phyloP scores from a whole-genome alignment of 163 green algal genomes.

The Scenedesmus sp. region DNA sequence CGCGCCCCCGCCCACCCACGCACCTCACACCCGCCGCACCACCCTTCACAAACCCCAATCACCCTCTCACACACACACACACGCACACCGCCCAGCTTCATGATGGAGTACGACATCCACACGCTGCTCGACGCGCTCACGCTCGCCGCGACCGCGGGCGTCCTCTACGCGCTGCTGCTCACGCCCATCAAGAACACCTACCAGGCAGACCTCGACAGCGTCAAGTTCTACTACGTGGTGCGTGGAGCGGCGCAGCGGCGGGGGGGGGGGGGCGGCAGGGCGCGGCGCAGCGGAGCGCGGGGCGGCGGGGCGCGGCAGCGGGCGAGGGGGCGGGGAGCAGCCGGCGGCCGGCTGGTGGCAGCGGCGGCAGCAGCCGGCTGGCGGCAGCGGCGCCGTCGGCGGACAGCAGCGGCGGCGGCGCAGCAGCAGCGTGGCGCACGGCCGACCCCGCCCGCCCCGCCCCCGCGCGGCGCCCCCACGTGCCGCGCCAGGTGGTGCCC shows the following conservation, averaged over 20 bases:
- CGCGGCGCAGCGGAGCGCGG: too few relatives aligned
- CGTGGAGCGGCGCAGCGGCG: conserved; percentile 4
- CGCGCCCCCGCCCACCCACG: too few relatives aligned
- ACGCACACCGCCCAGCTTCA: conserved; percentile 71
- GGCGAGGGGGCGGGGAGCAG: too few relatives aligned
- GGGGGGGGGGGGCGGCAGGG: neutral
- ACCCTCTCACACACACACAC: too few relatives aligned
- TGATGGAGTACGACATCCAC: conserved; percentile 99
- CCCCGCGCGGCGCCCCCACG: too few relatives aligned
- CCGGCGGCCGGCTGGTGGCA: neutral
- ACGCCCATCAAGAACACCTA: conserved; percentile 75
- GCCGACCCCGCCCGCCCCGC: too few relatives aligned
- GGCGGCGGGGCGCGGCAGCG: too few relatives aligned
- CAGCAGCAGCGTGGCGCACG: neutral
- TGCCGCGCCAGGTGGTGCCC: conserved; percentile 78
- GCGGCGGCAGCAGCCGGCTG: neutral
- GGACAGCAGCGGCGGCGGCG: neutral
- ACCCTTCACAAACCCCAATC: too few relatives aligned
- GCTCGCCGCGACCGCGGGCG: conserved; percentile 84
- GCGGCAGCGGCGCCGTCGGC: neutral
- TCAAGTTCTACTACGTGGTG: conserved; percentile 86
- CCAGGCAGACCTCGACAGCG: conserved; percentile 87
- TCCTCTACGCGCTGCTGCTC: conserved; percentile 87
- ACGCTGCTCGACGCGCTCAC: conserved; percentile 95
- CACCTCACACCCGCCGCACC: too few relatives aligned